Conservation (phyloP, 495 filamentous ascomycete species). For the Tuber aestivum region DNA sequence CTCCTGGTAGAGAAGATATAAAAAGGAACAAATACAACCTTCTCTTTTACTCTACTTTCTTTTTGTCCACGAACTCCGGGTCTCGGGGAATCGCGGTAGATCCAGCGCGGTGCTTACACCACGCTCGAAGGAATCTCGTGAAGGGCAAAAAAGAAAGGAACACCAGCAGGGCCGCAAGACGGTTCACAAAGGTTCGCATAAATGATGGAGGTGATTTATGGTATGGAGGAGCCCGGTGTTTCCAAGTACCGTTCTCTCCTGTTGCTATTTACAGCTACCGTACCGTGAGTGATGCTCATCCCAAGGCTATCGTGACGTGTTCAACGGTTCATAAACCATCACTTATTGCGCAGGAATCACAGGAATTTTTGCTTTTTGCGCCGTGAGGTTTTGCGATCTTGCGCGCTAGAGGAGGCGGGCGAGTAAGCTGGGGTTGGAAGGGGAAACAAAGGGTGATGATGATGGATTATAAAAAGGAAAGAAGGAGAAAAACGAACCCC, state of each 20-base stretch:
- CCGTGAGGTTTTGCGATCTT: not conserved
- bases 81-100: not conserved
- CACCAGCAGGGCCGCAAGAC: not conserved
- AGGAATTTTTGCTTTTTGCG: not conserved
- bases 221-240: not conserved
- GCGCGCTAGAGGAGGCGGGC: not conserved
- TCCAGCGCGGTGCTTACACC: not conserved
- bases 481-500: not conserved
- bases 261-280: constrained; percentile 4
- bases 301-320: not conserved
- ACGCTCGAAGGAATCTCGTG: not conserved
- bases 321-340: not conserved
- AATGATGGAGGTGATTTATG: not conserved
- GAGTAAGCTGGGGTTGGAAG: not conserved
- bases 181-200: not conserved
- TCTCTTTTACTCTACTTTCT: not conserved
- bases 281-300: not conserved
- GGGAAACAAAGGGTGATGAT: not conserved
- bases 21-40: not conserved
- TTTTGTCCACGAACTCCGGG: not conserved
- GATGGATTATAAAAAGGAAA: not conserved
- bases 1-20: not conserved
- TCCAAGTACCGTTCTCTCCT: not conserved
- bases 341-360: not conserved
- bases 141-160: not conserved